phyloP scores from a whole-genome alignment of 352 stramenopile genomes.

The Pythium utonaiense region DNA sequence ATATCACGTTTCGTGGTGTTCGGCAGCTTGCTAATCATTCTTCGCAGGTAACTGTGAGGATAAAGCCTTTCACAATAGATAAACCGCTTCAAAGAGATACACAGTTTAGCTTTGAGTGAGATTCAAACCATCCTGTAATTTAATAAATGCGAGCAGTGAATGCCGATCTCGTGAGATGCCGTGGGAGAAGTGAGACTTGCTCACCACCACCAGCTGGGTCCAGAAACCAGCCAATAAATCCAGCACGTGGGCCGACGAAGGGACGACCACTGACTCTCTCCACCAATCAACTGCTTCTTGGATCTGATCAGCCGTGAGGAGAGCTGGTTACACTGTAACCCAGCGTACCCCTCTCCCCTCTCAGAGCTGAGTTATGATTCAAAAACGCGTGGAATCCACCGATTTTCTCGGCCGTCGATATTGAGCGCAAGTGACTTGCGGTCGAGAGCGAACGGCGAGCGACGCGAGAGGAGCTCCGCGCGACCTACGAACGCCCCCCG shows the following conservation, averaged over 20 bases:
- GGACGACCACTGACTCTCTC: slow-evolving; percentile 22
- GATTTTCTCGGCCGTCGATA: slow-evolving; percentile 10
- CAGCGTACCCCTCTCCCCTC: neutral
- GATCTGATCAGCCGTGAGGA: slow-evolving; percentile 7
- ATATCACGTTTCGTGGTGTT: neutral
- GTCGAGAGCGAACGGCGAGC: too few relatives aligned
- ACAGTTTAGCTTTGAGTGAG: too few relatives aligned
- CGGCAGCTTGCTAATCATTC: neutral
- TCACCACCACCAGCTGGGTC: slow-evolving; percentile 4
- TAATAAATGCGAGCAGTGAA: neutral
- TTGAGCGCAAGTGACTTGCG: neutral
- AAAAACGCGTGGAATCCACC: slow-evolving; percentile 18
- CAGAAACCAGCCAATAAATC: slow-evolving; percentile 22
- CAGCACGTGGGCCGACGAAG: slow-evolving; percentile 12
- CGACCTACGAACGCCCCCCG: neutral
- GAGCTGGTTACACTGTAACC: slow-evolving; percentile 16
- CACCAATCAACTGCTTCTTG: slow-evolving; percentile 10
- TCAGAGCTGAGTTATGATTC: slow-evolving; percentile 24
- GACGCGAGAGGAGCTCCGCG: neutral
- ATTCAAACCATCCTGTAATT: too few relatives aligned
- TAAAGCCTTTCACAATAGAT: neutral
- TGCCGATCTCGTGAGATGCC: too few relatives aligned
- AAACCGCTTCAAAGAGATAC: neutral
- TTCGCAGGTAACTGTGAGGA: neutral
- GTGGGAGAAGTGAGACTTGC: slow-evolving; percentile 14